Base-by-base conservation (phyloP, 257 asterid species). In the Solanum dulcamara region DNA sequence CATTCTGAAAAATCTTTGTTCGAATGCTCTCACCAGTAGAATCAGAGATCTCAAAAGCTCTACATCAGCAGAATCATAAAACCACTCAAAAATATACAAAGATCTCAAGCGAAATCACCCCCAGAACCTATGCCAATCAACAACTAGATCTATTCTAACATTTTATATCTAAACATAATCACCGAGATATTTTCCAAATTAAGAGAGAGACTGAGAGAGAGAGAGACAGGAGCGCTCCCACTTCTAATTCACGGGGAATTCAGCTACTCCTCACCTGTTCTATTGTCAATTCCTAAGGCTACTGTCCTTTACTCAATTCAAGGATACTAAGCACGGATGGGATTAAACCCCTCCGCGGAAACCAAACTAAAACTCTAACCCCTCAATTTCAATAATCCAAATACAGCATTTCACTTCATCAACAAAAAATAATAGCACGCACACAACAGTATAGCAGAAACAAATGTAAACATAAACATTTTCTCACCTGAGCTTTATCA, bases 401-500 rank as follows among this genome's bases (percentile, higher is more conserved):
- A 72, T 72, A 40, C 33, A 72, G 28, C 50, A 72, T 37, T 11
- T 38, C 33, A 72, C 32, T 11, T 72, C 33, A 72, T 72, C 53
- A 72, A 72, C 81, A 72, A 37, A 72, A 12, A 22, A 72, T 12
- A 38, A n/a, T 2, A 10, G 33, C 53, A 4, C 22, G 5, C 35
- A 5, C 22, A 10, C 32, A 40, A 11, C 50, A 37, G 30, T 22
- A 38, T 22, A 72, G 17, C 55, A 40, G 28, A 38, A n/a, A 7
- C 81, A 71, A 70, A 2, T 70, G 48, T n/a, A 37, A 37, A 20
- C 24, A 67, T 12, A 60, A 64, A 0, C 38, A 59, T n/a, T 59
- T 59, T 59, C 67, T 59, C 67, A 96, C 98, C 99, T 97, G 99
- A 89, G 99, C 98, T 91, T 95, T 97, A 91, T 97, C 99, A 74